Conservation (phyloP, 139 green algal species). For the Zygnema cylindricum region DNA sequence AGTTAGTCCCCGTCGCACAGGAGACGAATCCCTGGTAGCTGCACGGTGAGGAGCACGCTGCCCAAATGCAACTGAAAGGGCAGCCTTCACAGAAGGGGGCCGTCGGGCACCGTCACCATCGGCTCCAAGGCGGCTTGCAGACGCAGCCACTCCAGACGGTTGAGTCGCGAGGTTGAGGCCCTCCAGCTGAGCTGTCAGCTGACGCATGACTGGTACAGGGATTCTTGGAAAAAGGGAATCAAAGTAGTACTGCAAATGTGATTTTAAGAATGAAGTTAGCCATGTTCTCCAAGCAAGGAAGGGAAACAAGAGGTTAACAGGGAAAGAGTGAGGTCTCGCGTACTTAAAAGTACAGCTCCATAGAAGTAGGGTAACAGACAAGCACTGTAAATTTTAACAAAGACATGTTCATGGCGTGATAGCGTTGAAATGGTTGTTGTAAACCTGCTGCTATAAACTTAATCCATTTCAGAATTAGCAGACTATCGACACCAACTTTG, state of each 20-base stretch:
- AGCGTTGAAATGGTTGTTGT: no score
- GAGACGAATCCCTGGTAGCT: slow-evolving; percentile 43
- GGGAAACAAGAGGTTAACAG: background rate
- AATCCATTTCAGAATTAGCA: no score
- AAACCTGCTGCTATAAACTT: no score
- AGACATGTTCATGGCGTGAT: no score
- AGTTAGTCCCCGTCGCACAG: slow-evolving; percentile 34
- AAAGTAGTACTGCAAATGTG: slow-evolving; percentile 92
- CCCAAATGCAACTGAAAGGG: slow-evolving; percentile 88
- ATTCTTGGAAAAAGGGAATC: slow-evolving; percentile 96
- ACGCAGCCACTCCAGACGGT: slow-evolving; percentile 82
- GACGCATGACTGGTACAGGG: slow-evolving; percentile 84
- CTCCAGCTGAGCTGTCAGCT: slow-evolving; percentile 75
- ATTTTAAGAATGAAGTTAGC: background rate
- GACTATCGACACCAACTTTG: no score
- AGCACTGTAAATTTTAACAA: no score
- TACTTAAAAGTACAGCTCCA: no score
- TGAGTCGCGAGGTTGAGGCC: slow-evolving; percentile 73
- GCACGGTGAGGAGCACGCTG: slow-evolving; percentile 81
- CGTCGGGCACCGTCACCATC: slow-evolving; percentile 73
- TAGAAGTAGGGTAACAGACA: no score
- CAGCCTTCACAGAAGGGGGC: slow-evolving; percentile 90
- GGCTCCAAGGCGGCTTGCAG: slow-evolving; percentile 75
- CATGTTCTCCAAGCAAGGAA: background rate
- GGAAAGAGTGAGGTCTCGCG: no score